phyloP scores from a whole-genome alignment of 1,284 basidiomycete species.

The Coriolopsis trogii region DNA sequence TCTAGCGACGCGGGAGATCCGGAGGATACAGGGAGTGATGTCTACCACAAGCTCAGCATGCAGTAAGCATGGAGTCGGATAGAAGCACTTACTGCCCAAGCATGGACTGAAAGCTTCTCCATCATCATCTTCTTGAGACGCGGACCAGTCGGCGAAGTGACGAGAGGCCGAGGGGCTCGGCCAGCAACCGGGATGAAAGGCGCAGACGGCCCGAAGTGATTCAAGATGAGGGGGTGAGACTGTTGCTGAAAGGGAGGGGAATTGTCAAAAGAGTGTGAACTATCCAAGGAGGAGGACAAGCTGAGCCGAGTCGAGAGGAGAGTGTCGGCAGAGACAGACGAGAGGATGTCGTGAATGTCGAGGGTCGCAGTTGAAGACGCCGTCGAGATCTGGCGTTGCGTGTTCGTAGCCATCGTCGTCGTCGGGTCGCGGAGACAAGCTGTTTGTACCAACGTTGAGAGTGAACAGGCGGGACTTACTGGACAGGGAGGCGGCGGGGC shows the following conservation, averaged over 20 bases:
- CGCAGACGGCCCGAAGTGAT: conserved; percentile 25
- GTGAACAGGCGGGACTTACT: neutral
- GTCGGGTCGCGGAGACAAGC: neutral
- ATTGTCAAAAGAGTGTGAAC: conserved; percentile 30
- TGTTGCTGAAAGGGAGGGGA: conserved; percentile 35
- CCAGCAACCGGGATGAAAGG: neutral
- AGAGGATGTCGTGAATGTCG: conserved; percentile 28
- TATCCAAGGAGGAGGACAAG: conserved; percentile 31
- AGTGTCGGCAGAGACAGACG: conserved; percentile 25
- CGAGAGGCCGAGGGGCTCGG: conserved; percentile 21
- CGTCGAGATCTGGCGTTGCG: conserved; percentile 6
- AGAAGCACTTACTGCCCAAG: conserved; percentile 60
- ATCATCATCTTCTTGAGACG: conserved; percentile 52
- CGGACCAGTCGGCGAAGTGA: conserved; percentile 55
- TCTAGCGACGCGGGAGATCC: too few species aligned
- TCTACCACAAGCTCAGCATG: too few species aligned
- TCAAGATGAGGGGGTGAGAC: conserved; percentile 20
- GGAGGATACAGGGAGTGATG: too few species aligned
- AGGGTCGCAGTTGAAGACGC: conserved; percentile 23
- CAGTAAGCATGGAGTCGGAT: conserved; percentile 1
- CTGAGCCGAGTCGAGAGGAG: conserved; percentile 33
- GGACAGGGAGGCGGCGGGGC: too few species aligned
- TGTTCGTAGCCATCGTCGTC: conserved; percentile 3
- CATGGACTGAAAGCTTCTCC: conserved; percentile 50
- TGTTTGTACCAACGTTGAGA: too few species aligned